Evolutionary conservation across 2,329 filamentous ascomycete species (phyloP).

Genomic region (Aspergillus neotritici): DNA sequence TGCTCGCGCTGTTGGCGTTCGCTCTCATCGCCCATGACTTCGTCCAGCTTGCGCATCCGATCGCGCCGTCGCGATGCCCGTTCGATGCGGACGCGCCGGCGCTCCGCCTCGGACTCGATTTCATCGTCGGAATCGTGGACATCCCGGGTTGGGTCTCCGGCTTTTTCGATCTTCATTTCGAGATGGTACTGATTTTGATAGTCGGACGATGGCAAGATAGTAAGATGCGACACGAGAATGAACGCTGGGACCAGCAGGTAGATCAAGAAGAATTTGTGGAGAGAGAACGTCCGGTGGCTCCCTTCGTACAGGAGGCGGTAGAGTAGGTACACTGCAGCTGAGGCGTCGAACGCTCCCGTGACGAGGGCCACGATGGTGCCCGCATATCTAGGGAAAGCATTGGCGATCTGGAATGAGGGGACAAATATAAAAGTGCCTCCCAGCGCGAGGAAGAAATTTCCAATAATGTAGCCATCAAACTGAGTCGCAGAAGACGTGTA

Average conservation of each 20-base stretch:
- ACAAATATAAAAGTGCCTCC: slow-evolving; percentile 78
- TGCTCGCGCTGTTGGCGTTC: slow-evolving; percentile 54
- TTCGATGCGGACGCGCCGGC: slow-evolving; percentile 46
- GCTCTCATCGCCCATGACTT: slow-evolving; percentile 61
- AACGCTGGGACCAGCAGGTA: slow-evolving; percentile 66
- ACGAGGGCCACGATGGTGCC: slow-evolving; percentile 71
- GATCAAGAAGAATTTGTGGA: slow-evolving; percentile 62
- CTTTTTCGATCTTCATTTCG: slow-evolving; percentile 59
- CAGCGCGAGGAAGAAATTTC: slow-evolving; percentile 68
- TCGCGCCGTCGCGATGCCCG: slow-evolving; percentile 56
- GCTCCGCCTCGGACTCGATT: slow-evolving; percentile 45
- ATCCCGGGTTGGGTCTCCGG: slow-evolving; percentile 30
- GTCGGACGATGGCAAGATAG: slow-evolving; percentile 63
- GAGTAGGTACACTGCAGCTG: slow-evolving; percentile 69
- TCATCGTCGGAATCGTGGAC: slow-evolving; percentile 48
- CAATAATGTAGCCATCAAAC: slow-evolving; percentile 69
- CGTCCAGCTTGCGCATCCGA: slow-evolving; percentile 62
- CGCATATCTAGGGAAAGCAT: slow-evolving; percentile 69
- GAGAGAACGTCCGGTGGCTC: slow-evolving; percentile 36
- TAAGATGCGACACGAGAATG: slow-evolving; percentile 60
- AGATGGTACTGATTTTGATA: slow-evolving; percentile 78
- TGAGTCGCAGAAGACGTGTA: slow-evolving; percentile 54
- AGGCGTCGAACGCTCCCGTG: slow-evolving; percentile 77
- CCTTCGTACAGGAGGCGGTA: slow-evolving; percentile 68
- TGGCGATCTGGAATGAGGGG: slow-evolving; percentile 74